Evolutionary conservation across 2,329 filamentous ascomycete genomes (phyloP), one percentile per base, ranked within the genome.

Genomic region (Blastomyces silverae): DNA sequence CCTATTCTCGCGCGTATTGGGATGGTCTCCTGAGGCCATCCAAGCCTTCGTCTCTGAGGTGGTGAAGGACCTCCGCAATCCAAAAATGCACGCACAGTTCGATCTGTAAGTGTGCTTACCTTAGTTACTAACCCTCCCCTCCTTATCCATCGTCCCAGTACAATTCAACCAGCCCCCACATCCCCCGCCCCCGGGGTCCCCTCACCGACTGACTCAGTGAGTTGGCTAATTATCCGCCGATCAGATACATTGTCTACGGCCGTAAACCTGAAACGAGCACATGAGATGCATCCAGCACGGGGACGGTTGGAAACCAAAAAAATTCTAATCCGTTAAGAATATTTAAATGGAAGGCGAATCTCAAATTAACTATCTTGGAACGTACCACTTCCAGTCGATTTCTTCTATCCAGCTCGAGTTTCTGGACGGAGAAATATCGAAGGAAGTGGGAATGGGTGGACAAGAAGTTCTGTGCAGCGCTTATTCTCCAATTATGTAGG

Each of bases 1-100:
- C 37, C 65, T 66, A 8, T 69, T 67, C 31, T 65, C 60, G 2
- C 64, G 62, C 13, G 56, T 68, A 17, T 53, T 71, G 44, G 68
- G 68, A 53, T 71, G 70, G 70, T 56, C 50, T 22, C 55, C 55
- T 39, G 61, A 63, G 15, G 61, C 52, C 28, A 55, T 63, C 50
- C 61, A 63, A 22, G 25, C 28, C 55, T 56, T 63, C 25, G 17
- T 63, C 10, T 4, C 52, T 15, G 61, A 63, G n/a, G 61, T 63
- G 4, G 55, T 46, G 10, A 42, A 57, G 28, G 61, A 63, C 34
- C 34, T 63, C 44, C 34, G 61, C 28, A 63, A 57, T 57, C 58
- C 58, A 11, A 61, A 61, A 61, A 50, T 61, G 58, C 58, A 61
- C 28, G 58, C 58, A 48, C 58, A 48, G 28, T 61, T 61, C 28